A percentile compares a stretch with the other conserved stretches of the same genome.
phyloP scores from a whole-genome alignment of 148 eudicot genomes.

The Amaranthus cruentus region DNA sequence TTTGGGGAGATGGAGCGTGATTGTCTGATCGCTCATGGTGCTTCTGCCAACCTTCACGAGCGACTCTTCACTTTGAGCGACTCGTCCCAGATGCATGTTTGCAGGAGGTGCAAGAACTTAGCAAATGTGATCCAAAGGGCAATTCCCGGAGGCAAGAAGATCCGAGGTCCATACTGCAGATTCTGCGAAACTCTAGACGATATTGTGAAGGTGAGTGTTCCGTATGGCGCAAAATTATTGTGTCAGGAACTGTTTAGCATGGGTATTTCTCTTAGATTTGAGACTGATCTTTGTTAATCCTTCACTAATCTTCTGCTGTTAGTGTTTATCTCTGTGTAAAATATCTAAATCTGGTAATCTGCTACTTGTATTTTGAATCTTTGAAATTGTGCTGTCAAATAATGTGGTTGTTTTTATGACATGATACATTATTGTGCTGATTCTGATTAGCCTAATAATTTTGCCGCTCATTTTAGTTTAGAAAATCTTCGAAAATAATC shows the following conservation, averaged over 20 bases:
- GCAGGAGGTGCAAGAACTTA: slow-evolving; percentile 56
- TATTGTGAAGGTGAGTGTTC: slow-evolving; percentile 67
- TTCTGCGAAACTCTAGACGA: slow-evolving; percentile 76
- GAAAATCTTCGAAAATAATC: too few relatives aligned
- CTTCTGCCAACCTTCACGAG: slow-evolving; percentile 88
- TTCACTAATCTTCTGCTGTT: too few relatives aligned
- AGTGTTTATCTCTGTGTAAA: too few relatives aligned
- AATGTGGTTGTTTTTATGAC: too few relatives aligned
- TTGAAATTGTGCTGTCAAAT: too few relatives aligned
- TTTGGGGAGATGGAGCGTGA: slow-evolving; percentile 97
- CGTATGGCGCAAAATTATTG: slow-evolving; percentile 88
- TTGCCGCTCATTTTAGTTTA: too few relatives aligned
- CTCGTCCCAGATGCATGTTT: slow-evolving; percentile 80
- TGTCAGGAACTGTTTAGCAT: slow-evolving; percentile 92
- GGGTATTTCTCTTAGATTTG: slow-evolving; percentile 88
- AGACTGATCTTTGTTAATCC: slow-evolving; percentile 63
- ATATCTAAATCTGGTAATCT: too few relatives aligned
- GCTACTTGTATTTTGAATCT: too few relatives aligned
- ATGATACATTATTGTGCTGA: too few relatives aligned
- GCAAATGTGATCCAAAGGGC: slow-evolving; percentile 71
- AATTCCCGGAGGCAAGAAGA: slow-evolving; percentile 60
- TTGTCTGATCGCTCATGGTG: slow-evolving; percentile 94
- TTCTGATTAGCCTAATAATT: too few relatives aligned
- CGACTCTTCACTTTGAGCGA: slow-evolving; percentile 91
- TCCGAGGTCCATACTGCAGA: slow-evolving; percentile 80